These are phyloP conservation scores for Phialophora expanda DNA, from an alignment of 2,329 filamentous ascomycete genomes.

Conservation along the genomic window DNA sequence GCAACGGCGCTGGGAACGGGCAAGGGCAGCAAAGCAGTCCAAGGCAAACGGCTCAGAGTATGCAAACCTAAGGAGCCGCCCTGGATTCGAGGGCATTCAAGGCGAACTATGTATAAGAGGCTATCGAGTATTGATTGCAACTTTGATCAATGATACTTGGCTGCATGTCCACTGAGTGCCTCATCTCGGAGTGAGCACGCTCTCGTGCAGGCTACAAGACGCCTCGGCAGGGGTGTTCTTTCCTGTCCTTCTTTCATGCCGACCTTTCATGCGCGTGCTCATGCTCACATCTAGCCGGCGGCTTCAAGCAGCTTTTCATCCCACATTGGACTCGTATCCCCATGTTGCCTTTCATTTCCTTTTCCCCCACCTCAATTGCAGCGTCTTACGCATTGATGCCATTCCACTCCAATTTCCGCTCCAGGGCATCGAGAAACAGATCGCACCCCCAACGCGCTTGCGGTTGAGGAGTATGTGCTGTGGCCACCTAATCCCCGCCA, in stretches of 20 bases:
- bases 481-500: slow-evolving; percentile 41
- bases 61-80: slow-evolving; percentile 25
- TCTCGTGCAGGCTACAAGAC: not conserved
- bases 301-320: not conserved
- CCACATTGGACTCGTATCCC: not conserved
- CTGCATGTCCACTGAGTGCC: not conserved
- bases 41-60: slow-evolving; percentile 28
- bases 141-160: slow-evolving; percentile 2
- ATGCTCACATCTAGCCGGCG: not conserved
- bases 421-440: not conserved
- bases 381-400: not conserved
- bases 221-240: not conserved
- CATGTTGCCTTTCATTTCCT: not conserved
- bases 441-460: not conserved
- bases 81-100: not conserved
- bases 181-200: not conserved
- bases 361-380: not conserved
- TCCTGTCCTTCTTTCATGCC: not conserved
- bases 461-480: not conserved
- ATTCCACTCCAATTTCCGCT: not conserved
- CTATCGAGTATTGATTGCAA: slow-evolving; percentile 1
- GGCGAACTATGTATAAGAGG: slow-evolving; percentile 19
- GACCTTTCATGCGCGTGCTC: not conserved
- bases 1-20: slow-evolving; percentile 32
- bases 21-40: slow-evolving; percentile 49